phyloP scores from a whole-genome alignment of 805 yeast species.

The Kregervanrija delftensis region DNA sequence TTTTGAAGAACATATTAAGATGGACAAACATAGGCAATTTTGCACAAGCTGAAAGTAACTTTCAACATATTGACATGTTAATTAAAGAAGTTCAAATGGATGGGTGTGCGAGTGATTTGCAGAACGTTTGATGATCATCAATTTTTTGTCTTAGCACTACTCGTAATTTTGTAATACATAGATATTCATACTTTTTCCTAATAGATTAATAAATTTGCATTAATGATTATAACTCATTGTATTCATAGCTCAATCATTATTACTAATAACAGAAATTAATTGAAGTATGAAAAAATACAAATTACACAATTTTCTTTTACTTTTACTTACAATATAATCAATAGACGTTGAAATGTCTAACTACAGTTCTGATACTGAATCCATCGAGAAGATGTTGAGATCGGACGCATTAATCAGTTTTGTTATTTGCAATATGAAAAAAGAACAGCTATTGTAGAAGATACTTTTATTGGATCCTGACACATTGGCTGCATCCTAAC shows the following conservation, averaged over 20 bases:
- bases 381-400: conserved; percentile 10
- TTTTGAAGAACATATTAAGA: conserved; percentile 67
- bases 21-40: conserved; percentile 70
- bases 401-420: conserved; percentile 51
- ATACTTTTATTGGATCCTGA: conserved; percentile 76
- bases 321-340: too few relatives aligned
- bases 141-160: too few relatives aligned
- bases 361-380: conserved; percentile 12
- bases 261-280: too few relatives aligned
- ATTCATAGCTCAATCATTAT: too few relatives aligned
- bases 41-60: conserved; percentile 66
- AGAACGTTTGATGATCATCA: too few relatives aligned
- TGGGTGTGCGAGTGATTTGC: conserved; percentile 5
- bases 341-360: too few relatives aligned
- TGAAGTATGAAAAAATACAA: too few relatives aligned
- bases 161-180: too few relatives aligned
- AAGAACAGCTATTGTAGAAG: conserved; percentile 45
- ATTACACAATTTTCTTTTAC: too few relatives aligned
- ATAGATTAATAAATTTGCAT: too few relatives aligned
- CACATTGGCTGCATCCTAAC: conserved; percentile 59
- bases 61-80: conserved; percentile 68
- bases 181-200: too few relatives aligned
- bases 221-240: too few relatives aligned
- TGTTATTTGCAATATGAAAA: conserved; percentile 48
- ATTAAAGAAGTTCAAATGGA: conserved; percentile 38